Base-by-base conservation (phyloP, 306 rosid genomes). In the Cucurbita maxima region DNA sequence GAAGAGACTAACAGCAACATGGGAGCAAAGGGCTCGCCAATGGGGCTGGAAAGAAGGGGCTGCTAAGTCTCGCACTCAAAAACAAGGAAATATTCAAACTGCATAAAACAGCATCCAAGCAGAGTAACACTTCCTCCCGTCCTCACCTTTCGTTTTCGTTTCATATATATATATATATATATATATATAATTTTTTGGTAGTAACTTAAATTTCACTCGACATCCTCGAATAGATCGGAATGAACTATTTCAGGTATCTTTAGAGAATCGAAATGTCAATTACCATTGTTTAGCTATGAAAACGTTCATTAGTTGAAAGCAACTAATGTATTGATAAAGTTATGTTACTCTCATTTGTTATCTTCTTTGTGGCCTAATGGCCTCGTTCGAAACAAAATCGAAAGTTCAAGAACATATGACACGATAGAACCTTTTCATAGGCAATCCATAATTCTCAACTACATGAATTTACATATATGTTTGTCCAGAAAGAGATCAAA, bases 21-120 rank as follows among this genome's bases (percentile, higher is more conserved):
- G 99, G 99, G 99, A 95, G 85, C 87, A 80, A 52, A 83, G 99
- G 82, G 99, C 99, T 73, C 96, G 93, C 38, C 96, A 86, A 76
- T 91, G 83, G 85, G 99, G 99, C 61, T 95, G 99, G 99, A 91
- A 88, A 77, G 99, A 95, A 81, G 97, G 91, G 41, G 69, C 70
- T 66, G 78, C 85, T 75, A 89, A 86, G 67, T 84, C 96, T 57
- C 83, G 73, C 19, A 53, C 80, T 43, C 90, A 80, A 79, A 66
- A 88, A 10, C 88, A 82, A 61, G 89, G 91, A 53, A 86, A 86
- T 63, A 85, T 88, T 64, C 93, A 91, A 77, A 84, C 84, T 60
- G 77, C 83, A 73, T 91, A 87, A 80, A 36, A 18, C 4, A 15
- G 19, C 30, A 25, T 50, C 58, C 72, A 66, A 66, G 51, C 74